Evolutionary conservation across 495 filamentous ascomycete genomes (phyloP).

Genomic region (Penicilliopsis zonata): DNA sequence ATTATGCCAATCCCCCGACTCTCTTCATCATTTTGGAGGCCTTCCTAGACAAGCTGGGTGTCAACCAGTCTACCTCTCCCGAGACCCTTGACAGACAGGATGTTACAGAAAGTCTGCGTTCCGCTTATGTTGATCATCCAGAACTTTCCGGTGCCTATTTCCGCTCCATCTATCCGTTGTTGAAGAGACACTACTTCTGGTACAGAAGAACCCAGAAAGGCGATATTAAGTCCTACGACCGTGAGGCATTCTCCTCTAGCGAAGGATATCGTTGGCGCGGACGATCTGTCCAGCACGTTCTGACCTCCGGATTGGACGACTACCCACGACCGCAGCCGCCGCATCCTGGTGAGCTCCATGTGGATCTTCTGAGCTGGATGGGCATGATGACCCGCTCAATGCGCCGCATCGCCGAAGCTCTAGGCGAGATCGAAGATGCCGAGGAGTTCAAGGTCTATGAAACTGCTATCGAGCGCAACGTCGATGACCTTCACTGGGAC

Average conservation of each 20-base stretch:
- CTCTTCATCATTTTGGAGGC: slow-evolving; percentile 78
- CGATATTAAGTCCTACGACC: slow-evolving; percentile 83
- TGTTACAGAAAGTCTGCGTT: slow-evolving; percentile 27
- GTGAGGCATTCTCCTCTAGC: slow-evolving; percentile 70
- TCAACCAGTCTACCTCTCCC: slow-evolving; percentile 16
- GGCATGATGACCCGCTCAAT: slow-evolving; percentile 83
- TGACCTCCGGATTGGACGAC: slow-evolving; percentile 91
- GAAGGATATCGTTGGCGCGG: slow-evolving; percentile 97
- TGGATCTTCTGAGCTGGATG: slow-evolving; percentile 93
- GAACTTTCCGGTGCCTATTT: slow-evolving; percentile 64
- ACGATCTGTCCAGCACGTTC: slow-evolving; percentile 70
- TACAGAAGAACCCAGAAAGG: slow-evolving; percentile 86
- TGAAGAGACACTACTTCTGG: slow-evolving; percentile 87
- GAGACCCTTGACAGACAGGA: slow-evolving; percentile 12
- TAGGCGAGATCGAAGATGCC: slow-evolving; percentile 64
- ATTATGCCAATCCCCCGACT: slow-evolving; percentile 97
- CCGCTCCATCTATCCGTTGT: slow-evolving; percentile 74
- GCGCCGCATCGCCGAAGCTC: slow-evolving; percentile 58
- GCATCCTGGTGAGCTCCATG: slow-evolving; percentile 95
- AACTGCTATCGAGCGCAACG: slow-evolving; percentile 71
- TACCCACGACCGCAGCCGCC: slow-evolving; percentile 91
- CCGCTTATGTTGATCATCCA: slow-evolving; percentile 50
- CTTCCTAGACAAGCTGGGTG: slow-evolving; percentile 64
- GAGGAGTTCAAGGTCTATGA: slow-evolving; percentile 59
- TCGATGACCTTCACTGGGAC: slow-evolving; percentile 90